phyloP scores from a whole-genome alignment of 2,329 filamentous ascomycete species.

The Calycina herbarum region DNA sequence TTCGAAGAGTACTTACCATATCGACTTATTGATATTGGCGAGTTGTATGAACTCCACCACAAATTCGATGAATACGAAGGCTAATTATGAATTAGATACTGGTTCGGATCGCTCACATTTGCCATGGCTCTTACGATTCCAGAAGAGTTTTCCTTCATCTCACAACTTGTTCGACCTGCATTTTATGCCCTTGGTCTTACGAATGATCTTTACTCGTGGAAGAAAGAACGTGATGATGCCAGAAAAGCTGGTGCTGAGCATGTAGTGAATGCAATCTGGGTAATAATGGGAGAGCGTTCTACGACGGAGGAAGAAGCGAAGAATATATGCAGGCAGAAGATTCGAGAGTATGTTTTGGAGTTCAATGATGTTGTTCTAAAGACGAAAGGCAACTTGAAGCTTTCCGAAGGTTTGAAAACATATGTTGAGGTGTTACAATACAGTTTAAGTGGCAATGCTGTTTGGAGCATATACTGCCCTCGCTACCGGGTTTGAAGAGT shows the following conservation, averaged over 20 bases:
- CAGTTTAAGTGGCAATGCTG: slow-evolving; percentile 6
- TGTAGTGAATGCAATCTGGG: slow-evolving; percentile 11
- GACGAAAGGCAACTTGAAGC: not conserved
- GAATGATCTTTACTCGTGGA: slow-evolving; percentile 8
- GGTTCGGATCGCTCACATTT: slow-evolving; percentile 12
- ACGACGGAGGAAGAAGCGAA: slow-evolving; percentile 5
- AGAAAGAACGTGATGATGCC: slow-evolving; percentile 8
- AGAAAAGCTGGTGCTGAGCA: not conserved
- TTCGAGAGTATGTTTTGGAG: not conserved
- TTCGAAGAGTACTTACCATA: slow-evolving; percentile 13
- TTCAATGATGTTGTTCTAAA: not conserved
- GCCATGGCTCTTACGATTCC: slow-evolving; percentile 11
- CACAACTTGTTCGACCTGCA: not conserved
- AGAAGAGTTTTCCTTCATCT: slow-evolving; percentile 1
- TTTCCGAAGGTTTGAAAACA: slow-evolving; percentile 1
- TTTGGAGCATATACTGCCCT: slow-evolving; percentile 11
- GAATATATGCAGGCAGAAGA: not conserved
- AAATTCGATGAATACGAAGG: not conserved
- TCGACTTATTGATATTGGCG: slow-evolving; percentile 7
- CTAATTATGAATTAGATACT: not conserved
- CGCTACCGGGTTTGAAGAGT: not conserved
- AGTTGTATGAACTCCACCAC: not conserved
- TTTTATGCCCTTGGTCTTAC: not conserved
- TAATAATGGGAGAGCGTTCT: slow-evolving; percentile 8
- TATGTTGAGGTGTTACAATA: slow-evolving; percentile 2